Evolutionary conservation across 176 grass and related monocot genomes (phyloP).

Genomic region (Lolium rigidum): DNA sequence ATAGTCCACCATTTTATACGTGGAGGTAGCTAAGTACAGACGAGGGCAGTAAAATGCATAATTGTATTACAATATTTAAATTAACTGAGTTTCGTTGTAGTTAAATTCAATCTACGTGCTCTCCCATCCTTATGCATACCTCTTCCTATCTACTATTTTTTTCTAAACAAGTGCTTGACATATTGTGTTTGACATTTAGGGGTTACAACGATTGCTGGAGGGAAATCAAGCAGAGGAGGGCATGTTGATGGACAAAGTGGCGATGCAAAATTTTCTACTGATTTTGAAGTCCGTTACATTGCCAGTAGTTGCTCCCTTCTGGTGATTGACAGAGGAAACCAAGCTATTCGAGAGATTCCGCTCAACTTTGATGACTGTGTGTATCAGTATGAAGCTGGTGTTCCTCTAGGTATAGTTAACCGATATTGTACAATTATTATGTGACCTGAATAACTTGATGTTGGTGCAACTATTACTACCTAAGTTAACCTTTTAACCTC

Average conservation of each 20-base stretch:
- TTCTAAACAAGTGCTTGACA: constrained; percentile 33
- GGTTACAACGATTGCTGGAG: constrained; percentile 95
- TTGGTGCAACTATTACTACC: constrained; percentile 9
- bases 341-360: constrained; percentile 87
- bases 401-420: constrained; percentile 72
- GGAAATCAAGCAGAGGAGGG: constrained; percentile 81
- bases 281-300: constrained; percentile 95
- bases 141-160: not conserved
- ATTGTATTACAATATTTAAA: constrained; percentile 7
- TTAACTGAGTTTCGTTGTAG: constrained; percentile 1
- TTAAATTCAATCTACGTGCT: constrained; percentile 12
- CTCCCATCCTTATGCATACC: constrained; percentile 1
- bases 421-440: constrained; percentile 26
- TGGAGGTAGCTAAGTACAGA: not conserved
- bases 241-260: constrained; percentile 89
- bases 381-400: constrained; percentile 80
- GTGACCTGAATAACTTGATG: constrained; percentile 25
- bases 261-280: constrained; percentile 93
- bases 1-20: constrained; percentile 1
- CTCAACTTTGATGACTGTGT: constrained; percentile 91
- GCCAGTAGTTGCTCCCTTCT: constrained; percentile 94
- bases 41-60: not conserved
- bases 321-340: constrained; percentile 93
- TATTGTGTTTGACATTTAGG: constrained; percentile 57
- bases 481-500: constrained; percentile 10